phyloP scores from a whole-genome alignment of 1,284 basidiomycete genomes.

The Calocybe gambosa region DNA sequence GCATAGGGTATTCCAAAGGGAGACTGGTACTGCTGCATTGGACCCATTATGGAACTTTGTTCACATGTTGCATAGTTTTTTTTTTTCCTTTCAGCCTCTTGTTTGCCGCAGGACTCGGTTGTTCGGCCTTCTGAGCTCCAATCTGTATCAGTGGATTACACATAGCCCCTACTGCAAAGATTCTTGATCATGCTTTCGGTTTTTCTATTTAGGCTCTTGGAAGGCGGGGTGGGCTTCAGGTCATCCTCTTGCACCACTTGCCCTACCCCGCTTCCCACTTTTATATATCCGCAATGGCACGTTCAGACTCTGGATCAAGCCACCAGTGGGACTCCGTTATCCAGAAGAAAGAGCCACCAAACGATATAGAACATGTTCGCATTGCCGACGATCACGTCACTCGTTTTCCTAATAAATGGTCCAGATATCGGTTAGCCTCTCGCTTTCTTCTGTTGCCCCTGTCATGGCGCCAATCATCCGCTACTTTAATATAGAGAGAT shows the following conservation, averaged over 20 bases:
- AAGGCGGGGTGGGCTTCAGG: background rate
- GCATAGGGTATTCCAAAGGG: no score
- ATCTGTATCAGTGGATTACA: conserved; percentile 2
- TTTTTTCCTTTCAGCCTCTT: background rate
- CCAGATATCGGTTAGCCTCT: conserved; percentile 44
- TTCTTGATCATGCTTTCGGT: conserved; percentile 1
- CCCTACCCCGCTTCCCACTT: background rate
- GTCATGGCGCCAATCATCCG: background rate
- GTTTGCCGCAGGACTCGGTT: background rate
- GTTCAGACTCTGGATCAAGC: conserved; percentile 2
- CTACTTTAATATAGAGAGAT: conserved; percentile 16
- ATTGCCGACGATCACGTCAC: conserved; percentile 15
- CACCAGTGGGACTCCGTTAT: conserved; percentile 1
- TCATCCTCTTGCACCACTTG: background rate
- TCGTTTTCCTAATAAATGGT: conserved; percentile 49
- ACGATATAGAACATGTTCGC: conserved; percentile 1
- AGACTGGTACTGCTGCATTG: no score
- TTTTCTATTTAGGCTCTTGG: conserved; percentile 3
- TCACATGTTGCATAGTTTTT: background rate
- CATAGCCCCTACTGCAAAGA: conserved; percentile 3
- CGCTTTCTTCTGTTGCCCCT: background rate
- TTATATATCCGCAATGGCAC: conserved; percentile 1
- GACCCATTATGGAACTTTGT: no score
- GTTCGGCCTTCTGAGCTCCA: background rate
- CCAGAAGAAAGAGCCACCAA: background rate